Base-by-base conservation (phyloP, 1,139 yeast genomes). In the Saccharomyces hybrid region DNA sequence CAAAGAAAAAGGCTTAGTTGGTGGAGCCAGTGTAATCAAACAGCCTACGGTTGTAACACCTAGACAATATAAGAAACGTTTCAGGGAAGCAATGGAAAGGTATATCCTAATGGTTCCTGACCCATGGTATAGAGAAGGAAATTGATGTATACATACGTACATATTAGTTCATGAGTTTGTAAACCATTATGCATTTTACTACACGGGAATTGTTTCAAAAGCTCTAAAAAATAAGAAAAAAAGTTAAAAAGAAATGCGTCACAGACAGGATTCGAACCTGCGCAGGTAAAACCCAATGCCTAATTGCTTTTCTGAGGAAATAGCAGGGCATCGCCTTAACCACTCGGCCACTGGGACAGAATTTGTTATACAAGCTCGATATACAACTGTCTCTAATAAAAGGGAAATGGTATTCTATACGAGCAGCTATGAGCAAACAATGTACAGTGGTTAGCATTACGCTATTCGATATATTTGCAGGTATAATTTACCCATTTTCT, bases 1-100 rank as follows among this genome's bases (percentile, higher is more conserved):
- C 47, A 95, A 95, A 68, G 99, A 96, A 57, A 80, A 85, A 61
- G 95, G 96, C 12, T 74, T 95, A 48, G 96, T 90, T 51, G 89
- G 89, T 3, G 89, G 89, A 3, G 88, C 88, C 5, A 88, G 88
- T 53, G 88, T 89, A 53, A 90, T 91, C 1, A 90, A 88, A 64
- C 97, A 89, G 61, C 99, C 99, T 0, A 95, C 99, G 0, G 96
- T 95, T 51, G 91, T 95, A 7, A 91, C 99, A 0, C 99, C 99
- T 0, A 83, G 90, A 64, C 98, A 91, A 71, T 95, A 95, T 70
- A 84, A 95, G 64, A 88, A 86, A 53, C 75, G 99, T 59, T 95
- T 95, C 68, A 78, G 99, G 62, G 99, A 91, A 67, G 99, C 99
- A 0, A 95, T 95, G 99, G 98, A 93, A 65, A 73, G 97, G 53